Percentiles rank a stretch among this genome's conserved stretches.
These are phyloP conservation scores for Perkinsus chesapeaki DNA, from an alignment of 169 alveolate genomes.

Conservation along the genomic window DNA sequence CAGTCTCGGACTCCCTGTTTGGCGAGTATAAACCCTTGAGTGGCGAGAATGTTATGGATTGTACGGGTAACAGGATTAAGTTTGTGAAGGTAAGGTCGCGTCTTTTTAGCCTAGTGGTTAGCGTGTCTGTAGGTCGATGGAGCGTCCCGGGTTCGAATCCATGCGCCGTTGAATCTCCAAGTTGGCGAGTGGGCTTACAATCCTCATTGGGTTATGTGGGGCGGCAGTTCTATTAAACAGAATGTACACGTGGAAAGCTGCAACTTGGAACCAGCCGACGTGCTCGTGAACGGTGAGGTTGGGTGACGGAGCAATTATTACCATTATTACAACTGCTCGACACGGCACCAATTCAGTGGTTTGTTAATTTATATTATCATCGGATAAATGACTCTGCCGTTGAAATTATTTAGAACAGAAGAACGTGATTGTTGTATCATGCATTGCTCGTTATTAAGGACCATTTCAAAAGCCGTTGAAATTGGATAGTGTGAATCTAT, in stretches of 20 bases:
- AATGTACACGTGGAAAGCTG: neutral
- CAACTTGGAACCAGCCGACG: neutral
- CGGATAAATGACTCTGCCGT: no score
- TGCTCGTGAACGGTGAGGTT: neutral
- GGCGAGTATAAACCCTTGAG: neutral
- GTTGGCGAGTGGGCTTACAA: neutral
- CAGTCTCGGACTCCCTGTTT: neutral
- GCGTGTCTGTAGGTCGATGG: neutral
- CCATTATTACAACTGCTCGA: no score
- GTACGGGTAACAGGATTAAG: neutral
- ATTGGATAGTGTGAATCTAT: no score
- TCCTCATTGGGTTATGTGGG: neutral
- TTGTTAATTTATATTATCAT: no score
- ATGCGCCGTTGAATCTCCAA: neutral
- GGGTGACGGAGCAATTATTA: neutral
- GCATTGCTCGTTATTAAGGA: no score
- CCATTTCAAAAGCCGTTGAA: no score
- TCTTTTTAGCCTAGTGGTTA: neutral
- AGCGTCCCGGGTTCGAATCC: constrained; percentile 3
- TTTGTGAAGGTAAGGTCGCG: neutral
- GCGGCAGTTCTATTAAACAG: neutral
- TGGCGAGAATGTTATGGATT: neutral
- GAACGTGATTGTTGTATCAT: no score
- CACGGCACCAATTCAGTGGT: no score
- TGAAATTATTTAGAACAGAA: no score